Percentiles rank a stretch among this genome's conserved stretches.
Evolutionary conservation across 2,329 filamentous ascomycete genomes (phyloP).

Genomic region (Claviceps maximensis): DNA sequence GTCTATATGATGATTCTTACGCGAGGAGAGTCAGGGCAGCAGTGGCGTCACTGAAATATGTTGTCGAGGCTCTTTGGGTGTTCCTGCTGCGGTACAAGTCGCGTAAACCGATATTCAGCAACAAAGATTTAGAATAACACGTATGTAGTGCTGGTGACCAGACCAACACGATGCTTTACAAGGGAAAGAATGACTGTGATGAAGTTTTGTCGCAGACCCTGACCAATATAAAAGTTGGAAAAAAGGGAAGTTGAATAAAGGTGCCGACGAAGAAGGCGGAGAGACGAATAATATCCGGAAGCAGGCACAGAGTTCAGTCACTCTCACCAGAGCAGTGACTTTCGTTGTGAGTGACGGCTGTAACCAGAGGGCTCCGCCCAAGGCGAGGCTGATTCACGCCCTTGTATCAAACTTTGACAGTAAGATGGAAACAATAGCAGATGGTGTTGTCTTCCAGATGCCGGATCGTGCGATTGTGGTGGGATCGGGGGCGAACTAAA

Average conservation of each 20-base stretch:
- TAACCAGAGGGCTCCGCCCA: conserved; percentile 7
- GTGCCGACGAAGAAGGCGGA: conserved; percentile 5
- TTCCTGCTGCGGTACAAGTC: not conserved
- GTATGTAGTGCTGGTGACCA: conserved; percentile 33
- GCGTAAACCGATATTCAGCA: not conserved
- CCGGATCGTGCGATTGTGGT: conserved; percentile 13
- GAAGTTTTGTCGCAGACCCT: conserved; percentile 6
- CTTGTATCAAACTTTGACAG: conserved; percentile 8
- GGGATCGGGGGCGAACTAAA: conserved; percentile 20
- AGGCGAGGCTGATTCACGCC: conserved; percentile 4
- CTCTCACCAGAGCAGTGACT: conserved; percentile 9
- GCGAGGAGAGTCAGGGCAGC: too few species aligned
- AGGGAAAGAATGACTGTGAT: conserved; percentile 29
- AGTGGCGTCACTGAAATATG: conserved; percentile 1
- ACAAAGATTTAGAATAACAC: conserved; percentile 1
- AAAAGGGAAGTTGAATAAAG: conserved; percentile 6
- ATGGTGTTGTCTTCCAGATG: conserved; percentile 23
- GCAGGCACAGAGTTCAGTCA: conserved; percentile 1
- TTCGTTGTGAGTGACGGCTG: conserved; percentile 4
- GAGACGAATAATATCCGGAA: conserved; percentile 8
- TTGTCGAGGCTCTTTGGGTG: not conserved
- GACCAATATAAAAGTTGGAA: conserved; percentile 2
- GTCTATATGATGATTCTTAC: not conserved
- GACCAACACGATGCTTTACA: conserved; percentile 32
- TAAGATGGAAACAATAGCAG: conserved; percentile 6